Base-by-base conservation (phyloP, 306 rosid genomes). In the Arachis stenosperma region DNA sequence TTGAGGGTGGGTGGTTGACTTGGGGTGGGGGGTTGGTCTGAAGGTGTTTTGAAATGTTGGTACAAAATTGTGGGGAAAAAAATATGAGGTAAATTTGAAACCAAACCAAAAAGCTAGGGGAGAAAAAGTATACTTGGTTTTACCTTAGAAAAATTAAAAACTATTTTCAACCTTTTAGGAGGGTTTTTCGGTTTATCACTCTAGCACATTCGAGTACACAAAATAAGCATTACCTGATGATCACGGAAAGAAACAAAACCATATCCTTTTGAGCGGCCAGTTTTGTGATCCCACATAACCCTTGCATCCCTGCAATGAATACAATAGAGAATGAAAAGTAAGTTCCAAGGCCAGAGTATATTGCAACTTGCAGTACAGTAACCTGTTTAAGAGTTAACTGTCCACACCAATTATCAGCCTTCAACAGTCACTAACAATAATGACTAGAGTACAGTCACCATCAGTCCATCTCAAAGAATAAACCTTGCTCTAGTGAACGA, bases 211-310 rank as follows among this genome's bases (percentile, higher is more conserved):
- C 67, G 30, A 75, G 42, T 50, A 54, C 42, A 78, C 63, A 78
- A 50, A 75, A 68, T 68, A 69, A 82, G 79, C 69, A 77, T 78
- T 78, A 86, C 90, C 90, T 83, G 90, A 81, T 86, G 86, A 56
- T 83, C 85, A 73, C 90, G 86, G 75, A 86, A 86, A 65, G 90
- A 78, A 69, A 86, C 90, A 83, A 86, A 86, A 69, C 88, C 88
- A 83, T 83, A 86, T 78, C 90, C 90, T 81, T 83, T 86, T 36
- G 90, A 86, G 53, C 88, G 88, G 27, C 90, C 88, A 75, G 90
- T 86, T 86, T 86, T 86, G 70, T 83, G 88, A 83, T 86, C 90
- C 90, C 90, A 86, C 90, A 86, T 86, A 60, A 86, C 90, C 72
- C 85, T 86, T 65, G 90, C 90, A 65, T 86, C 90, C 59, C 90